Conservation (phyloP, 306 rosid genomes). For the Cucumis cinereus region DNA sequence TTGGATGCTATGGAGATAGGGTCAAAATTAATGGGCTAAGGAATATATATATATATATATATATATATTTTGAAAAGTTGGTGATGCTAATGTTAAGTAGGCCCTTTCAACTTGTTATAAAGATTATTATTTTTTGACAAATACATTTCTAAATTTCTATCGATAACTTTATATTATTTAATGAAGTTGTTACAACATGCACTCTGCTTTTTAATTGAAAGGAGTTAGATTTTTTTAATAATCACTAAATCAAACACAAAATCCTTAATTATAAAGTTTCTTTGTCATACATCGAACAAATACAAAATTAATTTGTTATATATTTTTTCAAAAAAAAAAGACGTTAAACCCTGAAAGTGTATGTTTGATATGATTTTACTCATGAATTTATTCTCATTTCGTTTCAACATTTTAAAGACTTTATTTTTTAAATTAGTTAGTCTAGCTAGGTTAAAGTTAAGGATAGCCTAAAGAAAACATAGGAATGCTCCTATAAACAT, state of each 20-base stretch:
- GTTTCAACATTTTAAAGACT: too few relatives aligned
- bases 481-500: too few relatives aligned
- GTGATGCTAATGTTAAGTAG: neutral
- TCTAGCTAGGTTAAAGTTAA: too few relatives aligned
- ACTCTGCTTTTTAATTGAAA: too few relatives aligned
- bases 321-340: too few relatives aligned
- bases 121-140: neutral
- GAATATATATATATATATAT: neutral
- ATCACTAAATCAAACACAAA: too few relatives aligned
- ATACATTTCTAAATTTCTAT: neutral
- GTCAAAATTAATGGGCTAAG: neutral
- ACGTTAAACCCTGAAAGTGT: neutral
- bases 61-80: neutral
- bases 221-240: too few relatives aligned
- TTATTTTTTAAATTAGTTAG: neutral
- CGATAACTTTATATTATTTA: too few relatives aligned
- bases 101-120: neutral
- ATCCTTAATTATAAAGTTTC: too few relatives aligned
- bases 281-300: too few relatives aligned
- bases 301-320: too few relatives aligned
- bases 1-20: slow-evolving; percentile 3
- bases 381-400: neutral
- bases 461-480: neutral
- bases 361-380: neutral
- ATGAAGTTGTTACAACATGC: too few relatives aligned